Evolutionary conservation across 148 eudicot genomes (phyloP).

Genomic region (Linanthus parryae): DNA sequence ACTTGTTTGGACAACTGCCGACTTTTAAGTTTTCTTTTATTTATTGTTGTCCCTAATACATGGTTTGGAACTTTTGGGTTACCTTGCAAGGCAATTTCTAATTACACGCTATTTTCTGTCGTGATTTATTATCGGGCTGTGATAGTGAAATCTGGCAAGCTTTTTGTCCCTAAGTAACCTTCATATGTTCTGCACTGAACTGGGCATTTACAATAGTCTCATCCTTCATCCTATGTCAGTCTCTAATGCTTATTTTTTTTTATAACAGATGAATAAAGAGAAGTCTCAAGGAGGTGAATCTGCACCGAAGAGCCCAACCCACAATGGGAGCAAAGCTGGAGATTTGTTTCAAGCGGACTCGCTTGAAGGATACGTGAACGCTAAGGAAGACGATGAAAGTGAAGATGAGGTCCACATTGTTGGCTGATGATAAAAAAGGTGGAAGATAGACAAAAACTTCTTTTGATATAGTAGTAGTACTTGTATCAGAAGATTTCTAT

Average conservation of each 20-base stretch:
- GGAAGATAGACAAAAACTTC: no score
- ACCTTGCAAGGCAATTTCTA: neutral
- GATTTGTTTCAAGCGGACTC: conserved; percentile 53
- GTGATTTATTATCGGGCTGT: neutral
- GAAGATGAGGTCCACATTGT: conserved; percentile 20
- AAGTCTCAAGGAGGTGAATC: conserved; percentile 34
- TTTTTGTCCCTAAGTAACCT: no score
- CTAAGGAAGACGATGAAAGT: conserved; percentile 22
- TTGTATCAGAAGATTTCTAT: no score
- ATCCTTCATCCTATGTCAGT: no score
- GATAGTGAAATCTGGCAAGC: neutral
- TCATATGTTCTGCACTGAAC: no score
- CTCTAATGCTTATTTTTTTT: neutral
- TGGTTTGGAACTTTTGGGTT: no score
- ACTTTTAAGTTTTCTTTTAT: no score
- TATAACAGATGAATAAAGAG: conserved; percentile 67
- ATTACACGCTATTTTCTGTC: neutral
- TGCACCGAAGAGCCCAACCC: conserved; percentile 20
- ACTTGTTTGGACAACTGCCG: no score
- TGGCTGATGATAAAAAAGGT: no score
- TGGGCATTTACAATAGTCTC: no score
- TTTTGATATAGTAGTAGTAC: no score
- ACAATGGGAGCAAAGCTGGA: conserved; percentile 51
- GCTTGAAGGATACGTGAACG: conserved; percentile 55
- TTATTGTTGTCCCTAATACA: no score